Evolutionary conservation across 352 stramenopile species (phyloP).

Genomic region (Pythium rhizo-oryzae): DNA sequence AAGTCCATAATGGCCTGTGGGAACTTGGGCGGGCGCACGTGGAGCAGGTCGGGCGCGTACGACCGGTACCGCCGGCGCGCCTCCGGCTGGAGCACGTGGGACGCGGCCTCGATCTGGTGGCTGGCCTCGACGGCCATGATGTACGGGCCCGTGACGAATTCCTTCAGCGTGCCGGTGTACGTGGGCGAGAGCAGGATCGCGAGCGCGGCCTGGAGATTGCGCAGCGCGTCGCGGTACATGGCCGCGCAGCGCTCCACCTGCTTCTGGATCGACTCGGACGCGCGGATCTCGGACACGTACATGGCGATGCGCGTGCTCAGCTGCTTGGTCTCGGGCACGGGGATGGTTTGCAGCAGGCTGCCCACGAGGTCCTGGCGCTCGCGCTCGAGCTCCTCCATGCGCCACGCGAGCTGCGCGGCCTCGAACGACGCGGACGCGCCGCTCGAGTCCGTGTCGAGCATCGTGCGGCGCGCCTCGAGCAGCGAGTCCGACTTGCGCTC

Average conservation of each 20-base stretch:
- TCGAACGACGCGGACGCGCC: background rate
- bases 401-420: slow-evolving; percentile 34
- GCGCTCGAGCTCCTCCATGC: slow-evolving; percentile 51
- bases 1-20: slow-evolving; percentile 63
- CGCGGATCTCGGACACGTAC: slow-evolving; percentile 69
- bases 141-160: slow-evolving; percentile 72
- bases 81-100: slow-evolving; percentile 72
- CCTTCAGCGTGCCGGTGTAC: slow-evolving; percentile 65
- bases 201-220: slow-evolving; percentile 69
- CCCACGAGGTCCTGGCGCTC: slow-evolving; percentile 64
- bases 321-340: slow-evolving; percentile 57
- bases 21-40: slow-evolving; percentile 65
- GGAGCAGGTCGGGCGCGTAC: slow-evolving; percentile 49
- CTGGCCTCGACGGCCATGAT: slow-evolving; percentile 67
- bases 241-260: slow-evolving; percentile 59
- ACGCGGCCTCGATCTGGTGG: slow-evolving; percentile 64
- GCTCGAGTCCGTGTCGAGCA: slow-evolving; percentile 25
- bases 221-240: slow-evolving; percentile 67
- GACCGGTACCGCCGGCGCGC: slow-evolving; percentile 62
- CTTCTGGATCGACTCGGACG: slow-evolving; percentile 68
- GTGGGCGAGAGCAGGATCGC: slow-evolving; percentile 62
- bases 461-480: slow-evolving; percentile 48
- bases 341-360: slow-evolving; percentile 44
- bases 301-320: slow-evolving; percentile 79
- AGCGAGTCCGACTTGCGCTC: slow-evolving; percentile 58